Percentiles rank a stretch among this genome's conserved stretches.
Evolutionary conservation across 2,329 filamentous ascomycete species (phyloP).

Genomic region (Claviceps maximensis): DNA sequence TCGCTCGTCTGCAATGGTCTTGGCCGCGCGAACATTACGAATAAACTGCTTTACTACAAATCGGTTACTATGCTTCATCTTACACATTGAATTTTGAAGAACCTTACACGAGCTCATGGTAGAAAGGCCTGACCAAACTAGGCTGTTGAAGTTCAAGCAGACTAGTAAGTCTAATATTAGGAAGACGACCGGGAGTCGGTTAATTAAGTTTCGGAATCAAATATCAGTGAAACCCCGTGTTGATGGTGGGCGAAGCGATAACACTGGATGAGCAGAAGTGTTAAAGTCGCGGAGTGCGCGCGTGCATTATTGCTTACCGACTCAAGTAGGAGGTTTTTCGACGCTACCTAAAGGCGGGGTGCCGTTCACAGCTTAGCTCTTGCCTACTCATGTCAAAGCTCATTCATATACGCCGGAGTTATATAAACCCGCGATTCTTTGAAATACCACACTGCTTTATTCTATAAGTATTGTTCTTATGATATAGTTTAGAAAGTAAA

Average conservation of each 20-base stretch:
- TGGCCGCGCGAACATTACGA: slow-evolving; percentile 93
- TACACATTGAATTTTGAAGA: slow-evolving; percentile 3
- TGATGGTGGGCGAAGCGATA: not conserved
- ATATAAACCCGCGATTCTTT: too few relatives aligned
- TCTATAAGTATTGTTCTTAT: too few relatives aligned
- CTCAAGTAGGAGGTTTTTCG: too few relatives aligned
- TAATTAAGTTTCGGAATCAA: not conserved
- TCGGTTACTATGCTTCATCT: slow-evolving; percentile 4
- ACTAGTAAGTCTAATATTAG: slow-evolving; percentile 1
- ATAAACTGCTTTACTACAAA: slow-evolving; percentile 94
- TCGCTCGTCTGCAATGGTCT: slow-evolving; percentile 97
- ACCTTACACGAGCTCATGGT: slow-evolving; percentile 29
- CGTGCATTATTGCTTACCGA: not conserved
- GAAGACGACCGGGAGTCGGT: not conserved
- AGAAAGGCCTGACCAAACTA: not conserved
- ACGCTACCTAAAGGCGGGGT: too few relatives aligned
- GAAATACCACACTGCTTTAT: too few relatives aligned
- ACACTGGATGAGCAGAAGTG: not conserved
- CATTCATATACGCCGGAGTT: too few relatives aligned
- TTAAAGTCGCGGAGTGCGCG: not conserved
- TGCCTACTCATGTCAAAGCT: too few relatives aligned
- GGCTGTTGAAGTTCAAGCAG: not conserved
- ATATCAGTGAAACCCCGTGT: not conserved
- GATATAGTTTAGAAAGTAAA: too few relatives aligned
- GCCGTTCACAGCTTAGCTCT: too few relatives aligned